A percentile compares a stretch with the other conserved stretches of the same genome.
phyloP scores from a whole-genome alignment of 257 asterid species.

The Solanum bulbocastanum region DNA sequence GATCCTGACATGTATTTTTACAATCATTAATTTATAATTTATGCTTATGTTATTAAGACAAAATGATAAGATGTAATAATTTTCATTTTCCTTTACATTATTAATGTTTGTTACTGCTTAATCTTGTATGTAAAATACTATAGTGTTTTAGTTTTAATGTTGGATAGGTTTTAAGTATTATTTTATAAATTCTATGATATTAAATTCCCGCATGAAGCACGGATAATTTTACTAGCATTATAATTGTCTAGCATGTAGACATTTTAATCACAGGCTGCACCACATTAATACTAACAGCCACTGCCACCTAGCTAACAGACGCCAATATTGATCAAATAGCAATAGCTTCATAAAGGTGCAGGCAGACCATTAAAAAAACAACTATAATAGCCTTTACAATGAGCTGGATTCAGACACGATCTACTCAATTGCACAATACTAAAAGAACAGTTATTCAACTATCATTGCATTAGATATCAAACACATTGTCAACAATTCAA shows the following conservation, averaged over 20 bases:
- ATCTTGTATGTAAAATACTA: too few species aligned
- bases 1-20: too few species aligned
- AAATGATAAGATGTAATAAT: too few species aligned
- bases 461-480: background rate
- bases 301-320: background rate
- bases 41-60: too few species aligned
- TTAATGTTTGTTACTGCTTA: too few species aligned
- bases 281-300: background rate
- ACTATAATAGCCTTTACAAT: background rate
- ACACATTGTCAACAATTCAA: background rate
- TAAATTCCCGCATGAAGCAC: accelerated
- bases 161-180: too few species aligned
- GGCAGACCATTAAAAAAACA: background rate
- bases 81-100: too few species aligned
- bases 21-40: too few species aligned
- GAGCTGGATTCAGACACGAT: background rate
- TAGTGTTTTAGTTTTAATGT: too few species aligned
- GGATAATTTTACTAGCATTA: too few species aligned
- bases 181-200: too few species aligned
- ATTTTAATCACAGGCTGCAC: background rate
- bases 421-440: background rate
- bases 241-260: background rate
- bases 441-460: background rate
- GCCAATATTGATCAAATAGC: background rate
- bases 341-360: background rate